Evolutionary conservation across 768 basidiomycete species (phyloP).

Genomic region (Xerocomus potaroensis): DNA sequence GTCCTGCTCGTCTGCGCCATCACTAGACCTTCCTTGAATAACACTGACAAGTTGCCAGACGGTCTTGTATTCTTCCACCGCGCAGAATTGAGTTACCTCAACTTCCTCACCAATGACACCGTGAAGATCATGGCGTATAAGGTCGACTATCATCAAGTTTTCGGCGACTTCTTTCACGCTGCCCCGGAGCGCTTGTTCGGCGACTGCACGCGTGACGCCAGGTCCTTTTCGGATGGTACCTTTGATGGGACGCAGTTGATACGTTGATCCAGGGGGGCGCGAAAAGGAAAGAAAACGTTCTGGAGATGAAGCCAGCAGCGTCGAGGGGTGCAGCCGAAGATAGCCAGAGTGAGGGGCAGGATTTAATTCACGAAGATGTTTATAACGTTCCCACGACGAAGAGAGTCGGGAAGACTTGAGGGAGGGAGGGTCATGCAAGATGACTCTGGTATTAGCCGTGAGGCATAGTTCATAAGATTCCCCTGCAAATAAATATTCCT

Average conservation of each 20-base stretch:
- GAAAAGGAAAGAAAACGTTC: constrained; percentile 86
- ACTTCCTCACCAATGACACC: constrained; percentile 81
- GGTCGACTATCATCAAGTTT: constrained; percentile 97
- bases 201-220: constrained; percentile 56
- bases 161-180: constrained; percentile 90
- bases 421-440: constrained; percentile 35
- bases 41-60: constrained; percentile 96
- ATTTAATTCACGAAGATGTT: constrained; percentile 65
- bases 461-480: constrained; percentile 94
- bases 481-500: constrained; percentile 73
- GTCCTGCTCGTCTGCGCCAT: constrained; percentile 35
- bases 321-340: constrained; percentile 70
- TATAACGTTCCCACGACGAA: constrained; percentile 71
- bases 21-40: constrained; percentile 64
- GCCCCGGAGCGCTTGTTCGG: constrained; percentile 58
- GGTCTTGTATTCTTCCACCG: constrained; percentile 87
- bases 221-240: constrained; percentile 79
- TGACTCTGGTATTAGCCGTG: constrained; percentile 66
- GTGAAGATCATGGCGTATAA: constrained; percentile 90
- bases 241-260: constrained; percentile 92
- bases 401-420: constrained; percentile 13
- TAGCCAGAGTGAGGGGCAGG: constrained; percentile 89
- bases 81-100: constrained; percentile 77
- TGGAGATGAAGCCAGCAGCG: constrained; percentile 82
- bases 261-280: constrained; percentile 57